A percentile compares a stretch with the other conserved stretches of the same genome.
phyloP scores from a whole-genome alignment of 2,329 filamentous ascomycete genomes.

The Clonostachys byssicola region DNA sequence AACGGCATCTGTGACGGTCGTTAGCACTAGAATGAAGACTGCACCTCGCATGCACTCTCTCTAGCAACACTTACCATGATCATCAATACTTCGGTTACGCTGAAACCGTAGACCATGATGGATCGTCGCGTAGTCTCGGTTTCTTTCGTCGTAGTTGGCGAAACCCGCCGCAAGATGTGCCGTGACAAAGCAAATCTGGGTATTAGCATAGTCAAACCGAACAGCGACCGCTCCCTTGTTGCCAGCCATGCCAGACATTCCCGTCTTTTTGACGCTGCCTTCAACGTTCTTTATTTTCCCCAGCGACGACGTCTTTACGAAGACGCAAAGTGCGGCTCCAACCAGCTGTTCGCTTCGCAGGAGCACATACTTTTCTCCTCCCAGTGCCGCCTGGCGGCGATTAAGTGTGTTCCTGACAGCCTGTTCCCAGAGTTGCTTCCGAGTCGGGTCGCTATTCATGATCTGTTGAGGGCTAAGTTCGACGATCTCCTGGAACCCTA shows the following conservation, averaged over 20 bases:
- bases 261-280: slow-evolving; percentile 88
- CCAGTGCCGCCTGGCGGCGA: slow-evolving; percentile 56
- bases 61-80: slow-evolving; percentile 59
- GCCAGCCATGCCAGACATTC: slow-evolving; percentile 93
- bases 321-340: slow-evolving; percentile 87
- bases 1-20: slow-evolving; percentile 52
- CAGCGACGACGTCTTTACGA: slow-evolving; percentile 75
- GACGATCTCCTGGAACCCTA: slow-evolving; percentile 98
- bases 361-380: slow-evolving; percentile 79
- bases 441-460: slow-evolving; percentile 92
- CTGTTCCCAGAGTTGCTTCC: slow-evolving; percentile 81
- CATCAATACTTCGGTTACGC: slow-evolving; percentile 82
- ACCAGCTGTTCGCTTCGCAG: slow-evolving; percentile 91
- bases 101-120: slow-evolving; percentile 86
- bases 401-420: slow-evolving; percentile 79
- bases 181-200: slow-evolving; percentile 90
- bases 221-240: slow-evolving; percentile 98
- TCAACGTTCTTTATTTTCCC: slow-evolving; percentile 93
- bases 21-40: neutral
- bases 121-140: slow-evolving; percentile 88
- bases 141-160: slow-evolving; percentile 93
- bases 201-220: slow-evolving; percentile 90
- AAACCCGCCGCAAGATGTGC: slow-evolving; percentile 96
- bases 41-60: neutral
- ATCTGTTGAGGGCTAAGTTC: slow-evolving; percentile 96